Conservation (phyloP, 331 rosid genomes). For the Quercus phellos region DNA sequence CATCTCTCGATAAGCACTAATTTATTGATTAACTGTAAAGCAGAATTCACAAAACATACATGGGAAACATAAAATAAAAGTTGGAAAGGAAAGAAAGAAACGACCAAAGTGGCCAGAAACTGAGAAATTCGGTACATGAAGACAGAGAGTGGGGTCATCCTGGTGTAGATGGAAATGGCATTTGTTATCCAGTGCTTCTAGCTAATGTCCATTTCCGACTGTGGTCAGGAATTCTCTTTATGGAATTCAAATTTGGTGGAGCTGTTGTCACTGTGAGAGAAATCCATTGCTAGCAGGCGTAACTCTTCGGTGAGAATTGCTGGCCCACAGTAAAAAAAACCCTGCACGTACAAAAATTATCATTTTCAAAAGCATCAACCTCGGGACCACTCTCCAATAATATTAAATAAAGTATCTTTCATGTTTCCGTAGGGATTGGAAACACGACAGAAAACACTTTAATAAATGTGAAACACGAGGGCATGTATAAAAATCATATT, state of each 20-base stretch:
- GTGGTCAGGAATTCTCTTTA: conserved; percentile 44
- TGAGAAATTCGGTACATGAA: neutral
- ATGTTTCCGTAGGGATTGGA: neutral
- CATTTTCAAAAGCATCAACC: neutral
- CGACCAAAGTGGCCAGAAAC: neutral
- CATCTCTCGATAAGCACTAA: neutral
- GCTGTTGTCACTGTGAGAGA: conserved; percentile 39
- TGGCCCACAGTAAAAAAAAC: conserved; percentile 51
- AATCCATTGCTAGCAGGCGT: conserved; percentile 38
- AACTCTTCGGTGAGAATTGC: conserved; percentile 22
- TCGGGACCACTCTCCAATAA: neutral
- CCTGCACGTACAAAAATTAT: conserved; percentile 25
- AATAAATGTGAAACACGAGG: neutral
- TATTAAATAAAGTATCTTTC: neutral
- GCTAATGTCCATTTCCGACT: conserved; percentile 3
- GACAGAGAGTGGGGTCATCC: conserved; percentile 1
- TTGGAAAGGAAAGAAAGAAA: neutral
- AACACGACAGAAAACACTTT: neutral
- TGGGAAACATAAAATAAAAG: neutral
- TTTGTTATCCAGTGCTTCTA: conserved; percentile 2
- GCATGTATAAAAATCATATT: neutral
- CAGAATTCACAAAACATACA: neutral
- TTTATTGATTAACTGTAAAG: neutral
- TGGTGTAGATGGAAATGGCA: conserved; percentile 12
- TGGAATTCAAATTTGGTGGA: conserved; percentile 49